These are phyloP conservation scores for Tritrichomonas musculus DNA, from an alignment of 208 protist genomes.

Conservation along the genomic window DNA sequence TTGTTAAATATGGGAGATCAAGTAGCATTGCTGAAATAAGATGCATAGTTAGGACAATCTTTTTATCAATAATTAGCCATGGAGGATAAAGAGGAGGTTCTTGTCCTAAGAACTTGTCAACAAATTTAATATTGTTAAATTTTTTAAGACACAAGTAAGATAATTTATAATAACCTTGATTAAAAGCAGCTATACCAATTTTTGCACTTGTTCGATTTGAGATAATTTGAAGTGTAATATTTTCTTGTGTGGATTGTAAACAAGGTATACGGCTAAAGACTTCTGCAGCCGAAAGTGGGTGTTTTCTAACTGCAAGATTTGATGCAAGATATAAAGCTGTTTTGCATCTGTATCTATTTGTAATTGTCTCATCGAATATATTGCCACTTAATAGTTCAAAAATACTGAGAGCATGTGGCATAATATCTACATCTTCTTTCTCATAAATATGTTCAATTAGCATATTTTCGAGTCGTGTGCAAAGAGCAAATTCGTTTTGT, in stretches of 20 bases:
- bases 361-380: not conserved
- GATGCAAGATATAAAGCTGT: not conserved
- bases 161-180: not conserved
- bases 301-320: not conserved
- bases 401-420: too few relatives aligned
- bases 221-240: not conserved
- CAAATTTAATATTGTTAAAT: not conserved
- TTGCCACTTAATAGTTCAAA: too few relatives aligned
- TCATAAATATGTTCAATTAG: not conserved
- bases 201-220: not conserved
- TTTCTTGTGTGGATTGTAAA: not conserved
- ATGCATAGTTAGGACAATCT: not conserved
- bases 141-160: not conserved
- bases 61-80: not conserved
- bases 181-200: not conserved
- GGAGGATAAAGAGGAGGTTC: not conserved
- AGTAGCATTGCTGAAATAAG: not conserved
- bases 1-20: not conserved
- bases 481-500: too few relatives aligned
- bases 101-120: not conserved
- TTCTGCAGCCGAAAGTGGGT: not conserved
- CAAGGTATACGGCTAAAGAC: not conserved
- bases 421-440: too few relatives aligned
- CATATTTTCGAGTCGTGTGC: not conserved
- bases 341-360: not conserved